Percentiles rank a stretch among this genome's conserved stretches.
Evolutionary conservation across 2,329 filamentous ascomycete species (phyloP).

Genomic region (Neopestalotiopsis sp.): DNA sequence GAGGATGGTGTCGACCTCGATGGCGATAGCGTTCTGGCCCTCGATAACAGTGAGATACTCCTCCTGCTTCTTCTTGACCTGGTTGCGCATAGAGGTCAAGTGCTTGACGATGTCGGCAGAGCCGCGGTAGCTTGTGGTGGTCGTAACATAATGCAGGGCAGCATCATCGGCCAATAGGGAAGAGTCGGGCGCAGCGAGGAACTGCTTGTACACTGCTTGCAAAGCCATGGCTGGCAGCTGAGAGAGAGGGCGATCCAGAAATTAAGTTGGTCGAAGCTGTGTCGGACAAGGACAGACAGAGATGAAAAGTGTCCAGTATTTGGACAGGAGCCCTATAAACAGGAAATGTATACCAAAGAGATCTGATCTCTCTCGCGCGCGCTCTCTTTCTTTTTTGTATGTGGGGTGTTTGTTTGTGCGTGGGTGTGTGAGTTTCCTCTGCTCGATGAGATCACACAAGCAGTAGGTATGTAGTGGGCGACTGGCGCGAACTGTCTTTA

Average conservation of each 20-base stretch:
- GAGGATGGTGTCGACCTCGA: constrained; percentile 82
- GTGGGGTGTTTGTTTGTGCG: no score
- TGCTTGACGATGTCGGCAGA: constrained; percentile 83
- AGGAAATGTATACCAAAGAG: no score
- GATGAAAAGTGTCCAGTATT: no score
- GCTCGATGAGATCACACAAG: no score
- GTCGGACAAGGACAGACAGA: neutral
- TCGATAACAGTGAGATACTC: constrained; percentile 77
- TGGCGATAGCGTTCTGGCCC: constrained; percentile 68
- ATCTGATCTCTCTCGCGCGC: no score
- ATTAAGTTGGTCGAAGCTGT: neutral
- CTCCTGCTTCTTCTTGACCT: constrained; percentile 84
- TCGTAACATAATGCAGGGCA: constrained; percentile 87
- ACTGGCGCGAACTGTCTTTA: neutral
- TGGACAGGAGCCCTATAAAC: no score
- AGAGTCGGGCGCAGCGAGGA: constrained; percentile 69
- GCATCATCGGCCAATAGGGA: constrained; percentile 68
- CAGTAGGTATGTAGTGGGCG: neutral
- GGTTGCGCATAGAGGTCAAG: constrained; percentile 70
- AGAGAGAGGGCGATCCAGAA: neutral
- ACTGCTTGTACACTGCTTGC: constrained; percentile 69
- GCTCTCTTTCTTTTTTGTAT: no score
- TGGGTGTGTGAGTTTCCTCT: neutral
- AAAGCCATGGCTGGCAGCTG: constrained; percentile 48
- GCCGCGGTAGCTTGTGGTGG: constrained; percentile 75